Evolutionary conservation across 2,329 filamentous ascomycete genomes (phyloP), one percentile per base, ranked within the genome.

Genomic region (Talaromyces sp.): DNA sequence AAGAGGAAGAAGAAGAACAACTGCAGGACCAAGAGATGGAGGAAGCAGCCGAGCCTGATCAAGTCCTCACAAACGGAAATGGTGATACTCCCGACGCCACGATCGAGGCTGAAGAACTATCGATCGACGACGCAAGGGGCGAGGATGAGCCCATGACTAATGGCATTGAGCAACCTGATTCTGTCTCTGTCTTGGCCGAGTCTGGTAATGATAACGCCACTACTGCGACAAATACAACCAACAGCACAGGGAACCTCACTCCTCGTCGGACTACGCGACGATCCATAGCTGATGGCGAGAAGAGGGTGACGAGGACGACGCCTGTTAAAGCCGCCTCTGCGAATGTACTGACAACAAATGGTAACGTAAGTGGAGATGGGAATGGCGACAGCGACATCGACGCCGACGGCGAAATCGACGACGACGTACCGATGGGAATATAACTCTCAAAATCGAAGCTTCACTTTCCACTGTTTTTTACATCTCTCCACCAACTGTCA

Each of bases 341-440:
- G 27, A 41, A 9, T 4, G 7, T 24, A 58, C 62, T 41, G 41
- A 50, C 62, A 50, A 64, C 39, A 9, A 62, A 62, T 49, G 52
- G 39, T 10, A 56, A 35, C 39, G 47, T 37, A 8, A 27, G 5
- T 13, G 31, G 45, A 7, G 58, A 41, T 45, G 41, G 39, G 10
- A 39, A n/a, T 14, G 49, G 37, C 19, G 58, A 56, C 22, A 65
- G 63, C 24, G 63, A 65, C 11, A 33, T 61, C 10, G 63, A 65
- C 27, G 63, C 63, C 19, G 63, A 65, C 24, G 64, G 64, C 33
- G 64, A 66, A 14, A 57, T 66, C 10, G 64, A 66, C 24, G 64
- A 66, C 22, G 64, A 62, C 7, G 43, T 66, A 22, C 35, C 39
- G 14, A 62, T 66, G 45, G 31, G 33, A 24, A 43, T 52, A 9